Conservation (phyloP, 305 asterid genomes). For the Monarda citriodora region DNA sequence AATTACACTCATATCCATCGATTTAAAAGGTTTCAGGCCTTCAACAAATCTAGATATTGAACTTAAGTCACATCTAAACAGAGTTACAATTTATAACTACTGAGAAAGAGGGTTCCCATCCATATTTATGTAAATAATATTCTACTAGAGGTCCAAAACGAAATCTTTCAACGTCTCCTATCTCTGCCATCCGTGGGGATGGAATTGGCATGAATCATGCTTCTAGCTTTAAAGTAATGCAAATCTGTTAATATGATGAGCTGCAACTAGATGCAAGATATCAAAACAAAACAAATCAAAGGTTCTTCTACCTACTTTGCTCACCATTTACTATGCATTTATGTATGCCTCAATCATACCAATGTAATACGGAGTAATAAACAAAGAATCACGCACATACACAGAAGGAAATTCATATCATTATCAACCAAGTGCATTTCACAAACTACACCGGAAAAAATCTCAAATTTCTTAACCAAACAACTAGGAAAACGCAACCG, state of each 20-base stretch:
- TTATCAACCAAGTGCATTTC: not conserved
- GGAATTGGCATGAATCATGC: not conserved
- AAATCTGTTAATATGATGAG: not conserved
- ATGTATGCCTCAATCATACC: not conserved
- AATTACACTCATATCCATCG: not conserved
- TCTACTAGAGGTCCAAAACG: slow-evolving; percentile 1
- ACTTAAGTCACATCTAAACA: slow-evolving; percentile 7
- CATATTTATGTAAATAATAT: not conserved
- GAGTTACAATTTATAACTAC: not conserved
- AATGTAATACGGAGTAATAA: not conserved
- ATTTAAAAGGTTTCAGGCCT: not conserved
- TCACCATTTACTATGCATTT: not conserved
- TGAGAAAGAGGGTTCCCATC: not conserved
- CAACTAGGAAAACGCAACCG: slow-evolving; percentile 2
- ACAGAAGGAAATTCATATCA: not conserved
- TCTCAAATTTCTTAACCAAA: slow-evolving; percentile 7
- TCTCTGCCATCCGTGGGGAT: not conserved
- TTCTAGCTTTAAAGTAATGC: not conserved
- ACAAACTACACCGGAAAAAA: not conserved
- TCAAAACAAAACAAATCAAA: not conserved
- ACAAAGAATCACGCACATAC: not conserved
- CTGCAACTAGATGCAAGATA: not conserved
- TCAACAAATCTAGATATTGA: not conserved
- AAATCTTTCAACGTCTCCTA: not conserved
- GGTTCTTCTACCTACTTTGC: slow-evolving; percentile 3